Conservation (phyloP, 139 green algal genomes). For the Chlorella sp. region DNA sequence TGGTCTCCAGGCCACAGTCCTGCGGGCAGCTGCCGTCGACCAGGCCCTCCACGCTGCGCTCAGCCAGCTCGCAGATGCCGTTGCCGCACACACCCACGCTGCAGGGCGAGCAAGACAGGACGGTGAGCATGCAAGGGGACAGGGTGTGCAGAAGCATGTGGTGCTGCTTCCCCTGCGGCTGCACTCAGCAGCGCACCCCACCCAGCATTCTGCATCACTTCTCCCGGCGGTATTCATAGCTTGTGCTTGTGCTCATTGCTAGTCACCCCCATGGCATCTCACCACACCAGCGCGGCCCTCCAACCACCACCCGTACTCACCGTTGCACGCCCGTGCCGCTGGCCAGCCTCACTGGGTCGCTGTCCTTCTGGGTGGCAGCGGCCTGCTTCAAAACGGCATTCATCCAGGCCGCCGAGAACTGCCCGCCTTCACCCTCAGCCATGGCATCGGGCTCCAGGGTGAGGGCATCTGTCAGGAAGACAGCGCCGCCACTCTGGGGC, state of each 20-base stretch:
- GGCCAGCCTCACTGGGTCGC: neutral
- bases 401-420: constrained; percentile 21
- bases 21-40: constrained; percentile 52
- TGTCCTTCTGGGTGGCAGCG: neutral
- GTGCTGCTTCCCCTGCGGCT: neutral
- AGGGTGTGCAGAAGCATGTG: neutral
- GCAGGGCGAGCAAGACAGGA: neutral
- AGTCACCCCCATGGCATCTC: too few relatives aligned
- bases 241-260: too few relatives aligned
- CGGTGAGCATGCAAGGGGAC: neutral
- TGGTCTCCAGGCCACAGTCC: constrained; percentile 57
- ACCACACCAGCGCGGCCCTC: too few relatives aligned
- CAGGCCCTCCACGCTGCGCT: constrained; percentile 44
- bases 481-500: neutral
- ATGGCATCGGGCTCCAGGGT: neutral
- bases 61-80: constrained; percentile 61
- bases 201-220: neutral
- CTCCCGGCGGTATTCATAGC: too few relatives aligned
- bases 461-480: constrained; percentile 7
- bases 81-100: constrained; percentile 60
- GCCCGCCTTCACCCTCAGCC: neutral
- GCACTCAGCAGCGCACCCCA: neutral
- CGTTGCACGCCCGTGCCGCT: neutral
- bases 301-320: neutral
- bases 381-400: neutral